These are phyloP conservation scores for Pythium rhizo-oryzae DNA, from an alignment of 352 stramenopile species.

Conservation along the genomic window DNA sequence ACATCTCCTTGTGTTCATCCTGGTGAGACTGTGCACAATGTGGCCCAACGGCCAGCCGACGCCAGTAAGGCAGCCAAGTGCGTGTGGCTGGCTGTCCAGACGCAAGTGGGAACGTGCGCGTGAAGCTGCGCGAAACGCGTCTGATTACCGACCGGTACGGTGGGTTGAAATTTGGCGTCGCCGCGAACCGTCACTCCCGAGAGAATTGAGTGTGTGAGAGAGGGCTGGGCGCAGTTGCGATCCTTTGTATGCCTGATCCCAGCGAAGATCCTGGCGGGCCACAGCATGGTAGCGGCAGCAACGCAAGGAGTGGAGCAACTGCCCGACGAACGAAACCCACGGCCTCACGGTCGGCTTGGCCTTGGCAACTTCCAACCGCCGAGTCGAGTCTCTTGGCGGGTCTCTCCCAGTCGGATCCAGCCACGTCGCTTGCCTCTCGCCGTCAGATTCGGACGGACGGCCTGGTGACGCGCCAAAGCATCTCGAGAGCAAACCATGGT, in stretches of 20 bases:
- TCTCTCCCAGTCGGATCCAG: not conserved
- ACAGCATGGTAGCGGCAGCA: too few relatives aligned
- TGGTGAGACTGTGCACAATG: not conserved
- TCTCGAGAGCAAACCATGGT: slow-evolving; percentile 3
- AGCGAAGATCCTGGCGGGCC: not conserved
- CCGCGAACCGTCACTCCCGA: slow-evolving; percentile 7
- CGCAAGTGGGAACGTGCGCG: not conserved
- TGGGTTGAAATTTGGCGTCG: not conserved
- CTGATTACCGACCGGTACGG: slow-evolving; percentile 3
- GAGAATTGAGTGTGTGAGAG: not conserved
- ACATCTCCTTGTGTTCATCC: too few relatives aligned
- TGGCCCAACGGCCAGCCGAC: too few relatives aligned
- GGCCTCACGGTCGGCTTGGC: too few relatives aligned
- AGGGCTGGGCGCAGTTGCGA: not conserved
- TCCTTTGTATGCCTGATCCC: not conserved
- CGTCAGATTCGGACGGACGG: not conserved
- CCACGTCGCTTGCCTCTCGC: not conserved
- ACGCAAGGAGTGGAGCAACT: too few relatives aligned
- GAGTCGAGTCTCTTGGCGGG: too few relatives aligned
- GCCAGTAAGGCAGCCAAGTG: too few relatives aligned
- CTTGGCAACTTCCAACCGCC: not conserved
- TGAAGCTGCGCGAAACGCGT: not conserved
- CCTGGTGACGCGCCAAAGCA: not conserved
- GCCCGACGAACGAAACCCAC: not conserved
- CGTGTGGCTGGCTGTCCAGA: too few relatives aligned